Evolutionary conservation across 1,284 basidiomycete species (phyloP), one percentile per base, ranked within the genome.

Genomic region (Ustilago bromivora): DNA sequence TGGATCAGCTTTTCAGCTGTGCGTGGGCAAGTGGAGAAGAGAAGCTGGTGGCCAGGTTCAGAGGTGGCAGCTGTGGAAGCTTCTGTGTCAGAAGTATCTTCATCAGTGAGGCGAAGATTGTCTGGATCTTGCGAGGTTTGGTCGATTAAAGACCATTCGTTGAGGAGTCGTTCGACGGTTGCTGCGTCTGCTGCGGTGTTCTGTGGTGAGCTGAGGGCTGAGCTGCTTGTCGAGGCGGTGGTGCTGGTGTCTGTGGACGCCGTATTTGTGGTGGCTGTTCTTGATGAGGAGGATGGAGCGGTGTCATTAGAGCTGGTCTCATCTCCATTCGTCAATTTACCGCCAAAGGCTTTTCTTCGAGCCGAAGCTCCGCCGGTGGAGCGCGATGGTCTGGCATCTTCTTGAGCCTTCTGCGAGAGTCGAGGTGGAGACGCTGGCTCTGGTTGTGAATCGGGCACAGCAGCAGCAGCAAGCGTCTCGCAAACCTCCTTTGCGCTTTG

Each of bases 401-500:
- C n/a, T 36, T 32, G 53, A 28, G 40, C 9, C 31, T 46, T 61
- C 19, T 19, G 28, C 28, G 12, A 28, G 13, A 11, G 3, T 47
- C 31, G 19, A 35, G 52, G 19, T 13, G 46, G 34, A 12, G 28
- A 47, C 3, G 35, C 2, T 4, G 46, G n/a, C 34, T 49, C 28
- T 7, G 2, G 28, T 23, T 36, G 28, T 0, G 43, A 35, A 34
- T 70, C 72, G 5, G 64, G 60, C 0, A 67, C 43, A 19, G 69
- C 71, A 40, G 68, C 75, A 32, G 71, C 75, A 52, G 76, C 65
- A 3, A 82, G 66, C 5, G 61, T 67, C 60, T 73, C 65, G 49
- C 79, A 75, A 2, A 82, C 66, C 53, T 76, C 72, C 19, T 59
- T 68, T 0, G 78, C 78, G 51, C 72, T 71, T 38, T 82, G 76